phyloP scores from a whole-genome alignment of 805 yeast species.

The Candida dajiaensis region DNA sequence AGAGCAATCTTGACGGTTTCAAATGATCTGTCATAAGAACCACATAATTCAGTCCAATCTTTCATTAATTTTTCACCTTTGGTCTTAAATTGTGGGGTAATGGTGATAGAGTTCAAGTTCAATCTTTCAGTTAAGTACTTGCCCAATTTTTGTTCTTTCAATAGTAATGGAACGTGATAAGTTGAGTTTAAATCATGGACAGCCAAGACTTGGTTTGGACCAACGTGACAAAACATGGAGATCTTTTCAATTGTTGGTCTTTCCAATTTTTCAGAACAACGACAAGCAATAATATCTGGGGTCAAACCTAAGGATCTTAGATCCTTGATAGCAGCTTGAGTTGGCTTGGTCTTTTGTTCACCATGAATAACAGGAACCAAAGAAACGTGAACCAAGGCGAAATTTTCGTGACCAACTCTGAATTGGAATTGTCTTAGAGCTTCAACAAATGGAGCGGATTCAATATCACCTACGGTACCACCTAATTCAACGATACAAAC shows the following conservation, averaged over 20 bases:
- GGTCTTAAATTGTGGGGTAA: constrained; percentile 44
- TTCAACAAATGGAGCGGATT: constrained; percentile 97
- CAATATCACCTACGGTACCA: constrained; percentile 99
- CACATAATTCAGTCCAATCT: constrained; percentile 78
- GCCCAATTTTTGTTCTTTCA: constrained; percentile 82
- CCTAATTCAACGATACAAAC: constrained; percentile 96
- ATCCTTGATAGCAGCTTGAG: constrained; percentile 98
- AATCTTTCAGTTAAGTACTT: constrained; percentile 66
- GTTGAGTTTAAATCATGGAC: constrained; percentile 96
- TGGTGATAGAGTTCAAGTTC: constrained; percentile 41
- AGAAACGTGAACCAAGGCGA: constrained; percentile 94
- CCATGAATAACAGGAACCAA: constrained; percentile 97
- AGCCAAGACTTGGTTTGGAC: constrained; percentile 95
- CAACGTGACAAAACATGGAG: constrained; percentile 98
- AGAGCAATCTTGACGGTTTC: constrained; percentile 91
- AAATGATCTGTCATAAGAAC: constrained; percentile 72
- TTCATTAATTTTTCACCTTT: constrained; percentile 65
- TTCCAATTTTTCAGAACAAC: constrained; percentile 84
- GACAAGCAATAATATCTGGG: constrained; percentile 97
- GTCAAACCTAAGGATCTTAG: constrained; percentile 90
- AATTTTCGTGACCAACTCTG: constrained; percentile 89
- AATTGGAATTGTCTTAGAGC: constrained; percentile 98
- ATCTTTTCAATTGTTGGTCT: constrained; percentile 86
- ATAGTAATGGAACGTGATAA: constrained; percentile 91
- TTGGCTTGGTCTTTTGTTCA: constrained; percentile 98